A percentile compares a stretch with the other conserved stretches of the same genome.
phyloP scores from a whole-genome alignment of 148 eudicot species.

The Silene conica region DNA sequence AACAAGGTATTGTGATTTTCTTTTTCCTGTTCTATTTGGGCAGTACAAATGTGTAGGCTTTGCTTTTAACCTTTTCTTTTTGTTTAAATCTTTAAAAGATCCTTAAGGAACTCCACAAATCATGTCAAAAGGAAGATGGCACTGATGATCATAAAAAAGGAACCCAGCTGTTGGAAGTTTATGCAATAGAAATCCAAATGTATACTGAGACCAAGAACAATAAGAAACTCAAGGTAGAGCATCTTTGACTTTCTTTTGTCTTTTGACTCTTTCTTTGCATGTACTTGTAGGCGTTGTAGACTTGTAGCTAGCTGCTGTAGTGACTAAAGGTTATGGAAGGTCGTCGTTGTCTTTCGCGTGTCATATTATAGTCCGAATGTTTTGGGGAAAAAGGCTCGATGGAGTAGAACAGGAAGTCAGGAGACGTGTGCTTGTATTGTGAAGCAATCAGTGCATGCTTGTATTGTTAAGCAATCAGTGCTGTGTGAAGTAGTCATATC shows the following conservation, averaged over 20 bases:
- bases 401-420: not conserved
- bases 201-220: slow-evolving; percentile 98
- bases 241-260: not conserved
- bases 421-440: not conserved
- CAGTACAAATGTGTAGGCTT: not conserved
- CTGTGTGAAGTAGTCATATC: not conserved
- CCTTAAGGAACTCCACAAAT: slow-evolving; percentile 96
- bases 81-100: slow-evolving; percentile 42
- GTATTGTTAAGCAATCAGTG: not conserved
- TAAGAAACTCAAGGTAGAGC: slow-evolving; percentile 83
- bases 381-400: not conserved
- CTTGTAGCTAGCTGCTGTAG: not conserved
- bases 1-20: slow-evolving; percentile 48
- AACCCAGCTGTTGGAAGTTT: slow-evolving; percentile 90
- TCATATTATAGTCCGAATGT: not conserved
- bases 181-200: slow-evolving; percentile 98
- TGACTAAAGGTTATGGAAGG: not conserved
- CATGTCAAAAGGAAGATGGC: slow-evolving; percentile 95
- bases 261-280: not conserved
- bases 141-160: slow-evolving; percentile 99
- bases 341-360: not conserved
- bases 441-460: not conserved
- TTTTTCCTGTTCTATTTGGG: not conserved
- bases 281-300: too few relatives aligned
- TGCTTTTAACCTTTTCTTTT: slow-evolving; percentile 3